A percentile compares a stretch with the other conserved stretches of the same genome.
Conservation (phyloP, 2,329 filamentous ascomycete genomes). For the Penicillium sp. region DNA sequence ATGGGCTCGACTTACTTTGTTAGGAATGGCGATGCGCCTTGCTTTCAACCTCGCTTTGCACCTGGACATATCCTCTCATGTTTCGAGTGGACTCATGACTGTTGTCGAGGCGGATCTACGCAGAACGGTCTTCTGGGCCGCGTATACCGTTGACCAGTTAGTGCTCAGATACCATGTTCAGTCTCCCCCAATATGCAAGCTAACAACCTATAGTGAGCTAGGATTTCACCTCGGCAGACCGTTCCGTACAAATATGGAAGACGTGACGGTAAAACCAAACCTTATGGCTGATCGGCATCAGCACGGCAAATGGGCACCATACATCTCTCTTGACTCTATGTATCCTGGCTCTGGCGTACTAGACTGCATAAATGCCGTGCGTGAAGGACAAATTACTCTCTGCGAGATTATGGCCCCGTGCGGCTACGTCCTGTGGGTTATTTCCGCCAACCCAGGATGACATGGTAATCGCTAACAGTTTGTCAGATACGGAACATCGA, state of each 20-base stretch:
- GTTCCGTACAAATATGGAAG: slow-evolving; percentile 7
- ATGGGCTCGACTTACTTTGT: not conserved
- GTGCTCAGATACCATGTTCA: not conserved
- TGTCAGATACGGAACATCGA: slow-evolving; percentile 20
- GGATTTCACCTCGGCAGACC: slow-evolving; percentile 5
- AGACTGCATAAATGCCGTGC: slow-evolving; percentile 11
- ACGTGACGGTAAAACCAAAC: not conserved
- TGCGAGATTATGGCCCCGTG: slow-evolving; percentile 39
- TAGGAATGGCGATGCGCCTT: slow-evolving; percentile 27
- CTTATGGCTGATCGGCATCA: not conserved
- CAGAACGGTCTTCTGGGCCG: slow-evolving; percentile 44
- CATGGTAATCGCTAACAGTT: not conserved
- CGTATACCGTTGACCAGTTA: slow-evolving; percentile 27
- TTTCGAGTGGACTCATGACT: slow-evolving; percentile 21
- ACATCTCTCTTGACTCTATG: not conserved
- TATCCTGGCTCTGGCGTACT: not conserved
- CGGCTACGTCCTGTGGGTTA: slow-evolving; percentile 34
- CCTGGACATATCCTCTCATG: slow-evolving; percentile 28
- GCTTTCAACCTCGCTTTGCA: slow-evolving; percentile 41
- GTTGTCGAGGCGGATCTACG: slow-evolving; percentile 31
- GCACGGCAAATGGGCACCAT: not conserved
- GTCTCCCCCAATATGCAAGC: not conserved
- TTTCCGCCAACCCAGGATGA: too few species aligned
- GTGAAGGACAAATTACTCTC: slow-evolving; percentile 29
- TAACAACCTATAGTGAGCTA: not conserved